phyloP scores from a whole-genome alignment of 192 early-diverging fungal species.

The Entomortierella beljakovae region DNA sequence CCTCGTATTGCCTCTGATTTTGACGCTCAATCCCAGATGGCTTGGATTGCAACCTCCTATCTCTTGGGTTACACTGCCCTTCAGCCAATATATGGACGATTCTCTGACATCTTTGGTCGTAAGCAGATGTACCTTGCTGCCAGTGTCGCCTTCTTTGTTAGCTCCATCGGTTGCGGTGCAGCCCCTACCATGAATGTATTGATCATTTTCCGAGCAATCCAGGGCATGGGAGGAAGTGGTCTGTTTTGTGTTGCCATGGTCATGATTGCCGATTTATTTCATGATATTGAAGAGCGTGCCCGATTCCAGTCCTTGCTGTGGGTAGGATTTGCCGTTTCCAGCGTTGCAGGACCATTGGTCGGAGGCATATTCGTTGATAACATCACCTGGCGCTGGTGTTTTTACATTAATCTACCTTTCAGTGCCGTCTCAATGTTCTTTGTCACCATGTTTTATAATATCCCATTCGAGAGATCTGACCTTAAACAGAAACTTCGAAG shows the following conservation, averaged over 20 bases:
- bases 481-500: slow-evolving; percentile 67
- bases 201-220: slow-evolving; percentile 79
- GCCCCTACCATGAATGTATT: slow-evolving; percentile 62
- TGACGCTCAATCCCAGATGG: slow-evolving; percentile 66
- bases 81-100: slow-evolving; percentile 82
- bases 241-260: slow-evolving; percentile 81
- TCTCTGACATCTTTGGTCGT: slow-evolving; percentile 79
- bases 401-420: slow-evolving; percentile 88
- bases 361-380: slow-evolving; percentile 89
- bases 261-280: slow-evolving; percentile 83
- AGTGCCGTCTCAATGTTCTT: slow-evolving; percentile 69
- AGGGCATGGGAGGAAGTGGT: slow-evolving; percentile 84
- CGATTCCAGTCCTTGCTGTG: slow-evolving; percentile 84
- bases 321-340: slow-evolving; percentile 79
- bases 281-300: slow-evolving; percentile 79
- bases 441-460: slow-evolving; percentile 65
- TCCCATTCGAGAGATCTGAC: slow-evolving; percentile 62
- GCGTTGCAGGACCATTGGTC: slow-evolving; percentile 82
- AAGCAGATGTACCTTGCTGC: slow-evolving; percentile 46
- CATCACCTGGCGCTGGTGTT: slow-evolving; percentile 77
- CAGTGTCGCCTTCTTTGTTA: slow-evolving; percentile 39
- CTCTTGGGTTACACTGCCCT: slow-evolving; percentile 76
- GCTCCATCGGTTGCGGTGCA: slow-evolving; percentile 58
- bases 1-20: slow-evolving; percentile 80
- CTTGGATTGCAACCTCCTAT: slow-evolving; percentile 87